Evolutionary conservation across 73 alveolate genomes (phyloP).

Genomic region (Uronychia setigera): DNA sequence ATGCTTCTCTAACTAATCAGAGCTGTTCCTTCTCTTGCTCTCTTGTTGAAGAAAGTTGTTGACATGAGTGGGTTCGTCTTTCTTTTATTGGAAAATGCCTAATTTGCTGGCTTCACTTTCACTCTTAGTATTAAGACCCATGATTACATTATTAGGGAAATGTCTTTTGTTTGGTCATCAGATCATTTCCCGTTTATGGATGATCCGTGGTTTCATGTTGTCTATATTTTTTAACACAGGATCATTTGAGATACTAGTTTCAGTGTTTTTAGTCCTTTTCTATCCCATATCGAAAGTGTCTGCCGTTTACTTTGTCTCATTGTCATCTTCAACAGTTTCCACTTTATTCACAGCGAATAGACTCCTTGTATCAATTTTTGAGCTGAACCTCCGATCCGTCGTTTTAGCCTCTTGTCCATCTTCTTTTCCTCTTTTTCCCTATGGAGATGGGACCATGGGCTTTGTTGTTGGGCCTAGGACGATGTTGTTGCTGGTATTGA

Average conservation of each 20-base stretch:
- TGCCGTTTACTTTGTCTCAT: background rate
- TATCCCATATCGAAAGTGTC: background rate
- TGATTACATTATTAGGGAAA: background rate
- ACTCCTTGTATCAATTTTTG: background rate
- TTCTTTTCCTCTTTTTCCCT: background rate
- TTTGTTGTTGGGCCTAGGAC: background rate
- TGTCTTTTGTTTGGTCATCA: background rate
- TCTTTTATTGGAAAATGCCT: too few species aligned
- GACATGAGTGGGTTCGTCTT: too few species aligned
- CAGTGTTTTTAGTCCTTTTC: background rate
- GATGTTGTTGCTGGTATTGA: background rate
- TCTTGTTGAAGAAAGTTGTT: too few species aligned
- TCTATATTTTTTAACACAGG: background rate
- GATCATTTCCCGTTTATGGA: background rate
- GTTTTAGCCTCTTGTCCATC: background rate
- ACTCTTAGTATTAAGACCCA: background rate
- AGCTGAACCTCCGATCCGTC: background rate
- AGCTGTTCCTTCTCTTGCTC: too few species aligned
- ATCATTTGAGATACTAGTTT: background rate
- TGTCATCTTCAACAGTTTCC: too few species aligned
- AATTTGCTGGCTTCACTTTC: background rate
- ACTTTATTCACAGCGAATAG: too few species aligned
- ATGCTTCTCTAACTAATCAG: too few species aligned
- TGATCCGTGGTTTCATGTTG: background rate
- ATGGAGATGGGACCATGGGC: background rate